Base-by-base conservation (phyloP, 2,329 filamentous ascomycete genomes). In the Calonectria hawksworthii region DNA sequence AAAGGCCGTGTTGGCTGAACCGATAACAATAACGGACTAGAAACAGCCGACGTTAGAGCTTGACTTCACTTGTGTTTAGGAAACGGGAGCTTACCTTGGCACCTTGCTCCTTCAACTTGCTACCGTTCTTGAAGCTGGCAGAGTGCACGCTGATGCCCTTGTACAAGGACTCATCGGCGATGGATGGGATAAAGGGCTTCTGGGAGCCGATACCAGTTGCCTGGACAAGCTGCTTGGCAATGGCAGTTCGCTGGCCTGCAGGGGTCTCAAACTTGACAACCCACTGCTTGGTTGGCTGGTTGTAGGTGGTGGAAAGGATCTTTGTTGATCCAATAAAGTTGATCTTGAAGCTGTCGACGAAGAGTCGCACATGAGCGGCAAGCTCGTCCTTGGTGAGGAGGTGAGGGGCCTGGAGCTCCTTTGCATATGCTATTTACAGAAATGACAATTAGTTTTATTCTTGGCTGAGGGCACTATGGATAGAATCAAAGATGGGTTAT, bases 1-100 rank as follows among this genome's bases (percentile, higher is more conserved):
- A 9, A 79, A 79, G 1, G 67, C 77, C 0, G 77, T 77, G 16
- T 73, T 79, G 18, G 77, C 75, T 2, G 77, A 79, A 4, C 75
- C 77, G 16, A 77, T 34, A 0, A 79, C 16, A 10, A 76, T 51
- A 2, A 76, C 72, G 0, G 77, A 79, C 77, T 78, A 3, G 2
- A 4, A 14, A 9, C 11, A 32, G 54, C n/a, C 1, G 2, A 0
- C 3, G 9, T 78, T 52, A 78, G 65, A 38, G 6, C 13, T 26
- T 23, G 41, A 18, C 10, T 26, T 23, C 30, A 26, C 8, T 1
- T 23, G 9, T 8, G 4, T 18, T 14, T 5, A 0, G 10, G 3
- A 8, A 0, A 3, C 2, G 6, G 3, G 1, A 1, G 26, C 73
- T 52, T 14, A 77, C 76, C 7, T 79, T 75, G 5, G 70, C 61